phyloP scores from a whole-genome alignment of 1,139 yeast species.

The Blastobotrys persicus region DNA sequence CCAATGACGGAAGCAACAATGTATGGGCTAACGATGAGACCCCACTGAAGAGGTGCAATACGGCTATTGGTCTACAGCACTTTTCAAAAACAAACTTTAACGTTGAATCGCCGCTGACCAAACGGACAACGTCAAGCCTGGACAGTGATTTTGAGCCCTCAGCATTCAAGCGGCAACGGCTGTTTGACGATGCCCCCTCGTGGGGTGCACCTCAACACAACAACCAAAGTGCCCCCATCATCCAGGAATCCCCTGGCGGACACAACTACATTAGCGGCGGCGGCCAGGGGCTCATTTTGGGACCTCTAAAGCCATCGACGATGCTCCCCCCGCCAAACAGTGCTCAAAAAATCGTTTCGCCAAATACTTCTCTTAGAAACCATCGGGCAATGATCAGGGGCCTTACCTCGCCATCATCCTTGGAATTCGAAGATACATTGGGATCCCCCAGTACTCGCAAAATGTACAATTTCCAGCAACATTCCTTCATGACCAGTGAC shows the following conservation, averaged over 20 bases:
- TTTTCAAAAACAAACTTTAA: conserved; percentile 14
- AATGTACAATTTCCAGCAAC: conserved; percentile 41
- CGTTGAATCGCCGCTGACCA: conserved; percentile 24
- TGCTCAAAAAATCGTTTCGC: conserved; percentile 23
- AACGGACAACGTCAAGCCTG: conserved; percentile 12
- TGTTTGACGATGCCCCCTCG: conserved; percentile 17
- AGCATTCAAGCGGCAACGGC: background rate
- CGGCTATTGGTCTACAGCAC: conserved; percentile 40
- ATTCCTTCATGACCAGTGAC: conserved; percentile 40
- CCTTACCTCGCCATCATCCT: conserved; percentile 41
- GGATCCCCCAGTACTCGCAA: conserved; percentile 25
- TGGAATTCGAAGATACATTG: conserved; percentile 26
- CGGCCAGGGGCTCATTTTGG: conserved; percentile 16
- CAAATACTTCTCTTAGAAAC: conserved; percentile 30
- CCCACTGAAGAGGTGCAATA: conserved; percentile 36
- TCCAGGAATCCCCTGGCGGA: conserved; percentile 18
- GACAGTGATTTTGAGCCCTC: conserved; percentile 9
- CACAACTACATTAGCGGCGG: conserved; percentile 14
- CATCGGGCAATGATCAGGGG: conserved; percentile 35
- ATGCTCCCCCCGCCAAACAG: conserved; percentile 18
- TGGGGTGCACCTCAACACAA: conserved; percentile 12
- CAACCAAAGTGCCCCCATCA: conserved; percentile 10
- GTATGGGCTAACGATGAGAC: conserved; percentile 17
- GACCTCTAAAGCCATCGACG: conserved; percentile 20
- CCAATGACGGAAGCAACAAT: background rate